Conservation (phyloP, 441 rosid genomes). For the Syzygium malaccense region DNA sequence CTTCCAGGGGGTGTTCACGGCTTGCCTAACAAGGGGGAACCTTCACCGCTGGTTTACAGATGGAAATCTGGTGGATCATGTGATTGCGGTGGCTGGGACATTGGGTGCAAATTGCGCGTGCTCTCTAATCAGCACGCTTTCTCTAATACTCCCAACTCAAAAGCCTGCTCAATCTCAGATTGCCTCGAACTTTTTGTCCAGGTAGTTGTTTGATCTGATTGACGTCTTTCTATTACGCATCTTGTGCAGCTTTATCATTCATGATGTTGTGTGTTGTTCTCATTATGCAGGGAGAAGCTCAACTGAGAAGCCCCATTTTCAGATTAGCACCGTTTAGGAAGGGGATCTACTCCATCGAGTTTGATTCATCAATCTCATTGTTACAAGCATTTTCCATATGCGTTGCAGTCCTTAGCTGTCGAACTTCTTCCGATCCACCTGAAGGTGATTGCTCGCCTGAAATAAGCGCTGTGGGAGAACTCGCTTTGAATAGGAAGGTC, state of each 20-base stretch:
- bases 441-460: constrained; percentile 8
- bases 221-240: not conserved
- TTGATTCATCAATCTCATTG: constrained; percentile 42
- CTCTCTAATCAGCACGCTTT: constrained; percentile 25
- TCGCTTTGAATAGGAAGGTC: constrained; percentile 1
- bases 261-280: not conserved
- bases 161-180: constrained; percentile 17
- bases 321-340: constrained; percentile 40
- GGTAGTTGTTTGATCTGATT: constrained; percentile 21
- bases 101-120: constrained; percentile 67
- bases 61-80: constrained; percentile 78
- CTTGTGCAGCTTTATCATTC: not conserved
- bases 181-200: constrained; percentile 43
- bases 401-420: constrained; percentile 37
- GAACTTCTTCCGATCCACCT: constrained; percentile 18
- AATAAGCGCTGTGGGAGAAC: constrained; percentile 12
- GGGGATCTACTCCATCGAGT: constrained; percentile 62
- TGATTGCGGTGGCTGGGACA: constrained; percentile 98
- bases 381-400: constrained; percentile 71
- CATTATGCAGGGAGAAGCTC: constrained; percentile 39
- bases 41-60: constrained; percentile 55
- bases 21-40: constrained; percentile 51
- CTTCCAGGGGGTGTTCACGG: constrained; percentile 73
- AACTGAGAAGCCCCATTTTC: constrained; percentile 33
- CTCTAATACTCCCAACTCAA: constrained; percentile 11